Base-by-base conservation (phyloP, 2,329 filamentous ascomycete genomes). In the Colletotrichum sp. region DNA sequence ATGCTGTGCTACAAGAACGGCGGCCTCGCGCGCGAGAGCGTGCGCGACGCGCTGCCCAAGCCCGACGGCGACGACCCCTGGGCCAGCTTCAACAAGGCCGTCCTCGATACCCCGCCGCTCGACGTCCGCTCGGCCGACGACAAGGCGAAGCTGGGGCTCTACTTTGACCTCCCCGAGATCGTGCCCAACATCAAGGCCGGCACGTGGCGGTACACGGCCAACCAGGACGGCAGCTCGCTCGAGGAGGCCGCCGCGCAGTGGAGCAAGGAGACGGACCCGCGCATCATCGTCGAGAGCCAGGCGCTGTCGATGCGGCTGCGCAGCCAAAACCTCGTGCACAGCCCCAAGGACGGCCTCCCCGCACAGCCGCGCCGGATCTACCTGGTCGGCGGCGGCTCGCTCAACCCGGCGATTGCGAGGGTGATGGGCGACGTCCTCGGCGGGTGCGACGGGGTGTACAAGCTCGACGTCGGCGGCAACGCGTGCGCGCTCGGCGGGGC, bases 1-100 rank as follows among this genome's bases (percentile, higher is more conserved):
- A 99, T 99, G 97, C 92, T 99, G 44, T 99, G 97, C 90, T 99
- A 99, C 89, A 99, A 99, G 87, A 99, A 99, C 86, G 97, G 97
- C 79, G 96, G 96, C 3, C 92, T 99, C 2, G 96, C 97, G 3
- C 94, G 97, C 60, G 97, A 99, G 84, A 93, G 95, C 81, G 92
- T 99, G 77, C 94, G 97, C 71, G 95, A 99, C 82, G 89, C 91
- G 0, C 91, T 99, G 68, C 94, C 95, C 55, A 84, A 86, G 26
- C 85, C 86, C 30, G 84, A 87, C 12, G 83, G 84, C 34, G 79
- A 84, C 6, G 89, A 93, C 72, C 88, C 89, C 13, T 99, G 97
- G 97, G 90, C 92, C 67, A 89, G 85, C 68, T 99, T 99, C 89
- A 97, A 99, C 88, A 85, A 91, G 77, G 88, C 89, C 65, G 92